Conservation (phyloP, 441 rosid genomes). For the Erodium moschatum region DNA sequence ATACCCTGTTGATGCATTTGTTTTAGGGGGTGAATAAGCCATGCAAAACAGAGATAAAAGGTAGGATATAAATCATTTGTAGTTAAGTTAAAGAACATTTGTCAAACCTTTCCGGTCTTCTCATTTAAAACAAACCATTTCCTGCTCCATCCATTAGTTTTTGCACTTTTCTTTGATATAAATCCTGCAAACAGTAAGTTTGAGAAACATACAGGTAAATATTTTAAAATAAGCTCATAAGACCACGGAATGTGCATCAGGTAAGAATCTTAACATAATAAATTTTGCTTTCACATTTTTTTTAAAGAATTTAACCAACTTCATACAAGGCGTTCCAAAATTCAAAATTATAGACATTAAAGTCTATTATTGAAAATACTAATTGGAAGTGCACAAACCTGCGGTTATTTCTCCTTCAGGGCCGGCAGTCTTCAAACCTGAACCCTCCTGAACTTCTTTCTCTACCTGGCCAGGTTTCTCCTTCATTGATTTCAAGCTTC, state of each 20-base stretch:
- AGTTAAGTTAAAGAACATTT: neutral
- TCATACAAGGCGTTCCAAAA: neutral
- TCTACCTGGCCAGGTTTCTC: constrained; percentile 44
- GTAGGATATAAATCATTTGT: neutral
- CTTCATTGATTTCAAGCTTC: constrained; percentile 83
- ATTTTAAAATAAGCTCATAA: too few relatives aligned
- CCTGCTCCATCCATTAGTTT: constrained; percentile 85
- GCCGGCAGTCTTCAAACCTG: constrained; percentile 86
- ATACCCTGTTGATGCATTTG: neutral
- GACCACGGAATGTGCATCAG: too few relatives aligned
- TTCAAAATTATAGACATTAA: neutral
- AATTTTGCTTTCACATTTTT: neutral
- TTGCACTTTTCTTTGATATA: constrained; percentile 80
- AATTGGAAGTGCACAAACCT: constrained; percentile 41
- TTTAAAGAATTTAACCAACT: neutral
- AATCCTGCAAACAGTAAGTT: constrained; percentile 35
- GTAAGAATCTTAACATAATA: too few relatives aligned
- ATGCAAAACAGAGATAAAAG: neutral
- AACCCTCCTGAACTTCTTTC: constrained; percentile 68
- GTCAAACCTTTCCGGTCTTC: constrained; percentile 85
- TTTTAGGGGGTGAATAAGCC: neutral
- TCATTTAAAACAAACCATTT: constrained; percentile 97
- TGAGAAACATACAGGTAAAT: neutral
- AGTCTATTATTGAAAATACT: neutral
- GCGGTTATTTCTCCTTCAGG: constrained; percentile 96